A percentile compares a stretch with the other conserved stretches of the same genome.
Conservation (phyloP, 2,329 filamentous ascomycete species). For the Pseudogymnoascus sp. region DNA sequence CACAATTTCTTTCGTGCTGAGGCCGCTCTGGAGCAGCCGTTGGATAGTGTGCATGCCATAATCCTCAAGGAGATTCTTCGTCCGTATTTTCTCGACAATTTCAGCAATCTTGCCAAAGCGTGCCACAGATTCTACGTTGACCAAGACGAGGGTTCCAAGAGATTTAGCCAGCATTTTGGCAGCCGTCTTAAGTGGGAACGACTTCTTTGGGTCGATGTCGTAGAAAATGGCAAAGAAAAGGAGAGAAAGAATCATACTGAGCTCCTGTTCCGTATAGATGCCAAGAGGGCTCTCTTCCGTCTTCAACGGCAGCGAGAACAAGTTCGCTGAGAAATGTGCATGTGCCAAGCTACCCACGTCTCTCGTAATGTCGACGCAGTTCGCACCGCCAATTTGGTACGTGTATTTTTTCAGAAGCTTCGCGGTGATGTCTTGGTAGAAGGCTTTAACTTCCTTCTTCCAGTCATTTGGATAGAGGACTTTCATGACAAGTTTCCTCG, state of each 20-base stretch:
- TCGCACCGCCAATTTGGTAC: slow-evolving; percentile 46
- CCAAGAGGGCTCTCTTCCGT: slow-evolving; percentile 42
- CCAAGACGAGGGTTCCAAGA: slow-evolving; percentile 55
- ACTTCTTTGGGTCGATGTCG: slow-evolving; percentile 56
- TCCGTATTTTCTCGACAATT: slow-evolving; percentile 38
- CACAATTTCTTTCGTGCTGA: slow-evolving; percentile 58
- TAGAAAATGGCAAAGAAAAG: slow-evolving; percentile 62
- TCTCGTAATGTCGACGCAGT: slow-evolving; percentile 58
- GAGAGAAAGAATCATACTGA: slow-evolving; percentile 54
- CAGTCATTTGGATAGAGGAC: slow-evolving; percentile 57
- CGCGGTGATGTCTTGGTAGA: slow-evolving; percentile 57
- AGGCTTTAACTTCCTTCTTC: slow-evolving; percentile 54
- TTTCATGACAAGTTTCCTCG: slow-evolving; percentile 47
- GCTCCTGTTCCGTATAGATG: slow-evolving; percentile 48
- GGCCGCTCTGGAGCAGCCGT: slow-evolving; percentile 54
- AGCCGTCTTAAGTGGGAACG: slow-evolving; percentile 55
- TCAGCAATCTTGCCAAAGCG: slow-evolving; percentile 49
- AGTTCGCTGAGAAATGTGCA: slow-evolving; percentile 46
- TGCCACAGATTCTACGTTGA: slow-evolving; percentile 53
- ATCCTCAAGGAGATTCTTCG: slow-evolving; percentile 46
- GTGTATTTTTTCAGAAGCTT: slow-evolving; percentile 58
- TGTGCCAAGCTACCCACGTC: slow-evolving; percentile 49
- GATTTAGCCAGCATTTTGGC: slow-evolving; percentile 50
- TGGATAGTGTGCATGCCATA: slow-evolving; percentile 63
- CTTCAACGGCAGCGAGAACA: slow-evolving; percentile 50